Evolutionary conservation across 768 basidiomycete species (phyloP).

Genomic region (Hericium erinaceus): DNA sequence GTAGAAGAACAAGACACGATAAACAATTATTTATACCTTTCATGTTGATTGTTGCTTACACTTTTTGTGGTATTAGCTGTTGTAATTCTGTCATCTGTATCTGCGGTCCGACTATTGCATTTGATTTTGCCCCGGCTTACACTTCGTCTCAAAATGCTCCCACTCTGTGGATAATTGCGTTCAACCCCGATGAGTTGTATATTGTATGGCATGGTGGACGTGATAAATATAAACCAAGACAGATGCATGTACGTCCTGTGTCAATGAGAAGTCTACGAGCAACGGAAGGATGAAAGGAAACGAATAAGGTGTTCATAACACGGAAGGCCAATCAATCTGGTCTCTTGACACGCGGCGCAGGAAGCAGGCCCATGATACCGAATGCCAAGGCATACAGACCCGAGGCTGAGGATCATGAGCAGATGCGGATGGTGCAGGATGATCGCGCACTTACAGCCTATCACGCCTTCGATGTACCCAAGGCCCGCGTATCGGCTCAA

Average conservation of each 20-base stretch:
- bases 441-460: slow-evolving; percentile 42
- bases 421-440: neutral
- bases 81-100: too few relatives aligned
- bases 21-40: neutral
- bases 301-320: neutral
- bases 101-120: too few relatives aligned
- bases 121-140: too few relatives aligned
- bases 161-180: too few relatives aligned
- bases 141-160: too few relatives aligned
- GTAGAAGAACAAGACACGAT: neutral
- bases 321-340: neutral
- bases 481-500: slow-evolving; percentile 60
- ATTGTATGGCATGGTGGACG: too few relatives aligned
- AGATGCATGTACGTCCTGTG: too few relatives aligned
- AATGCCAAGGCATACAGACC: slow-evolving; percentile 63
- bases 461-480: slow-evolving; percentile 52
- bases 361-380: slow-evolving; percentile 67
- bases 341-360: slow-evolving; percentile 34
- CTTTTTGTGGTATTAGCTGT: neutral
- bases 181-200: too few relatives aligned
- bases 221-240: too few relatives aligned
- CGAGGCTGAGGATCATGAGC: slow-evolving; percentile 36
- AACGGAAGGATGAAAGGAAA: too few relatives aligned
- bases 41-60: neutral
- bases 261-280: too few relatives aligned